phyloP scores from a whole-genome alignment of 257 asterid genomes.

The Scutellaria barbata region DNA sequence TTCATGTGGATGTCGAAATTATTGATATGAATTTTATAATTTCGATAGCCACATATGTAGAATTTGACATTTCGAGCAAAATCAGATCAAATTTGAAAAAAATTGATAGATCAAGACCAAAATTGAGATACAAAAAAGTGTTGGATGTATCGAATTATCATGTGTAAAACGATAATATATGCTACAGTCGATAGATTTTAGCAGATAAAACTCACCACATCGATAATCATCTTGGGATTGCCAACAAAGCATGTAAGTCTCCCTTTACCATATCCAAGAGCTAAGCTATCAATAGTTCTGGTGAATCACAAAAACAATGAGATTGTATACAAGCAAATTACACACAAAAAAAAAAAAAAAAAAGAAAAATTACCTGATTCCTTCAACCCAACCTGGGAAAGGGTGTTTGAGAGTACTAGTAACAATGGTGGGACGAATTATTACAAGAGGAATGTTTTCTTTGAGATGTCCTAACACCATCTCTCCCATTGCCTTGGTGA shows the following conservation, averaged over 20 bases:
- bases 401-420: constrained; percentile 82
- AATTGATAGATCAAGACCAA: too few species aligned
- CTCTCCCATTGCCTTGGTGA: constrained; percentile 89
- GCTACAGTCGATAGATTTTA: too few species aligned
- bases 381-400: constrained; percentile 93
- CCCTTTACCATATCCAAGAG: constrained; percentile 82
- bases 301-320: background rate
- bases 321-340: background rate
- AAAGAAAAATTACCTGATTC: constrained; percentile 53
- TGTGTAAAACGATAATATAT: too few species aligned
- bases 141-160: too few species aligned
- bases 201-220: constrained; percentile 50
- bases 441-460: constrained; percentile 54
- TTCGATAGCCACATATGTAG: too few species aligned
- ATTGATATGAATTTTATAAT: too few species aligned
- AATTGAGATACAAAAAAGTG: too few species aligned
- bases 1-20: too few species aligned
- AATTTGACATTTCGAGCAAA: too few species aligned
- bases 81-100: too few species aligned
- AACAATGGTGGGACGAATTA: constrained; percentile 74
- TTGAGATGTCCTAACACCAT: constrained; percentile 58
- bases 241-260: constrained; percentile 66
- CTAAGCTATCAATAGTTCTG: constrained; percentile 89
- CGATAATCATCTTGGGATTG: constrained; percentile 56
- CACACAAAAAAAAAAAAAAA: background rate